A percentile compares a stretch with the other conserved stretches of the same genome.
Evolutionary conservation across 495 filamentous ascomycete genomes (phyloP).

Genomic region (Aeminium ludgeri): DNA sequence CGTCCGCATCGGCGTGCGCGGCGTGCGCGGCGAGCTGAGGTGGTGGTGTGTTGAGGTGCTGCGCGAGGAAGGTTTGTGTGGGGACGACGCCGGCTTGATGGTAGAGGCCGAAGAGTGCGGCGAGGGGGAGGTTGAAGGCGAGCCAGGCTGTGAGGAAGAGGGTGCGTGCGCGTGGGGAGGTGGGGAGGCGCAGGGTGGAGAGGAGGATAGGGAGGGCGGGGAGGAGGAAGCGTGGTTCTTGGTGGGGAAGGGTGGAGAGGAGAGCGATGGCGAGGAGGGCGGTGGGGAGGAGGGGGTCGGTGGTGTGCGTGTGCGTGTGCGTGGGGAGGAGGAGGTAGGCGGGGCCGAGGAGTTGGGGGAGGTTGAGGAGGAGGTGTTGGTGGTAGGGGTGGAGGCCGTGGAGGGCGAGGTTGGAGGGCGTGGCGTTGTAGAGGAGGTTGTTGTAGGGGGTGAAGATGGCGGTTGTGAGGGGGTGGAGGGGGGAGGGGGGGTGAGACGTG

Average conservation of each 20-base stretch:
- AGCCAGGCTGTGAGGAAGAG: conserved; percentile 58
- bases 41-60: conserved; percentile 25
- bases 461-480: conserved; percentile 32
- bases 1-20: too few species aligned
- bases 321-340: conserved; percentile 49
- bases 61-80: conserved; percentile 40
- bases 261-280: conserved; percentile 65
- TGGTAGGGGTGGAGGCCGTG: conserved; percentile 89
- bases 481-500: conserved; percentile 34
- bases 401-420: conserved; percentile 57
- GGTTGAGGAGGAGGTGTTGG: conserved; percentile 71
- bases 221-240: conserved; percentile 86
- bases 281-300: conserved; percentile 55
- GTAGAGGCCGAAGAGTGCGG: conserved; percentile 74
- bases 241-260: conserved; percentile 75
- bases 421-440: conserved; percentile 75
- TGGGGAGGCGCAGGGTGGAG: conserved; percentile 58
- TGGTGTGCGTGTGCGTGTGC: conserved; percentile 32
- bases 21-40: too few species aligned
- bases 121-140: conserved; percentile 62
- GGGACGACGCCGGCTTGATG: conserved; percentile 90
- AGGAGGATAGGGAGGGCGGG: conserved; percentile 79
- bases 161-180: conserved; percentile 27
- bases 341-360: conserved; percentile 83
- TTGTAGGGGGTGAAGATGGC: conserved; percentile 81